Percentiles rank a stretch among this genome's conserved stretches.
These are phyloP conservation scores for Orbilia ellipsospora DNA, from an alignment of 2,329 filamentous ascomycete genomes.

Conservation along the genomic window DNA sequence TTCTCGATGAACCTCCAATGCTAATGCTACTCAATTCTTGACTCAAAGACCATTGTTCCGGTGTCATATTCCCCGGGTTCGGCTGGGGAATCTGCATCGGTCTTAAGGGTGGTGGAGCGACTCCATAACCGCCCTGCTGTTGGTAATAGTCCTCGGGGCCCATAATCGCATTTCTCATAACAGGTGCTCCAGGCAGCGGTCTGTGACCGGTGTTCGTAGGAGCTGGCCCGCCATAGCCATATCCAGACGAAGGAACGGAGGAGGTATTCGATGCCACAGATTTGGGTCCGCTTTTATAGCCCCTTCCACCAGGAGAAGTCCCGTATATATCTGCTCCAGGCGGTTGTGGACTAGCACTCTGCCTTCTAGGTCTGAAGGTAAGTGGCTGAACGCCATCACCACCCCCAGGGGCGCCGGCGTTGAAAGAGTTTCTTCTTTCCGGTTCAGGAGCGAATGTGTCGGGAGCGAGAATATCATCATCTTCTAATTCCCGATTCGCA, in stretches of 20 bases:
- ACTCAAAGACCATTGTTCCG: conserved; percentile 52
- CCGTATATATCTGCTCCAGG: conserved; percentile 41
- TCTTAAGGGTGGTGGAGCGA: conserved; percentile 3
- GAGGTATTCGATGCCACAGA: conserved; percentile 24
- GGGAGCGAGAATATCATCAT: conserved; percentile 57
- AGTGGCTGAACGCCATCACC: conserved; percentile 28
- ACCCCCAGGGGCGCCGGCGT: conserved; percentile 1
- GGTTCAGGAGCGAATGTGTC: conserved; percentile 59
- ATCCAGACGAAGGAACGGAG: conserved; percentile 28
- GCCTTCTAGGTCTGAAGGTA: conserved; percentile 41
- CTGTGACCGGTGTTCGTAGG: conserved; percentile 20
- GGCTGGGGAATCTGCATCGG: conserved; percentile 29
- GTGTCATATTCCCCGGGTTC: conserved; percentile 43
- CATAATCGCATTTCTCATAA: conserved; percentile 54
- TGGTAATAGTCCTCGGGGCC: conserved; percentile 49
- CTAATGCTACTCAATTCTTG: conserved; percentile 53
- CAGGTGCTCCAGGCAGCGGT: conserved; percentile 44
- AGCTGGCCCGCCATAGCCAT: conserved; percentile 28
- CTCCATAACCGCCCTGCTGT: conserved; percentile 22
- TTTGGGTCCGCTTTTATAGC: conserved; percentile 23
- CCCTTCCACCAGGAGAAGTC: conserved; percentile 36
- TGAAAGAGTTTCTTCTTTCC: conserved; percentile 42
- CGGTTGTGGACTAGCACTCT: conserved; percentile 40
- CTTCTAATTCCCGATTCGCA: conserved; percentile 57
- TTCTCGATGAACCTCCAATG: conserved; percentile 43